A percentile compares a stretch with the other conserved stretches of the same genome.
These are phyloP conservation scores for Gossypioides kirkii DNA, from an alignment of 345 rosid species.

Conservation along the genomic window DNA sequence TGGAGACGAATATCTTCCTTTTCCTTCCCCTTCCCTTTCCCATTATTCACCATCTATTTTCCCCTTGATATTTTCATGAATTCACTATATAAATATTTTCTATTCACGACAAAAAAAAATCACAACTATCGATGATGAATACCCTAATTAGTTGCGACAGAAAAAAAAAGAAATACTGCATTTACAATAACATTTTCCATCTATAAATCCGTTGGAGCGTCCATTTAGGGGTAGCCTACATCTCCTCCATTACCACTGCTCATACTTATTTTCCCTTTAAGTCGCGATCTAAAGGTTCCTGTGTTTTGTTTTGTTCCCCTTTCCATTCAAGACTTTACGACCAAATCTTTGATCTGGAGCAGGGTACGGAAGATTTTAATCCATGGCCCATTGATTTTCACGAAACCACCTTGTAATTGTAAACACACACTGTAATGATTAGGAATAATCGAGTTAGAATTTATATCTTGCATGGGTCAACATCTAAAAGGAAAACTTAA, in stretches of 20 bases:
- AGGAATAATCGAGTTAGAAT: neutral
- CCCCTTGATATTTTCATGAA: neutral
- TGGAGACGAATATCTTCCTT: conserved; percentile 6
- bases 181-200: neutral
- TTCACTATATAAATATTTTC: neutral
- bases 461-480: neutral
- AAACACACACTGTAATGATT: neutral
- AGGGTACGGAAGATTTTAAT: neutral
- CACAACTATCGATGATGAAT: too few relatives aligned
- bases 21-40: neutral
- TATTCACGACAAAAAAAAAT: too few relatives aligned
- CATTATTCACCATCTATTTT: neutral
- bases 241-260: neutral
- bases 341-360: neutral
- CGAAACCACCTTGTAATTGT: neutral
- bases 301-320: neutral
- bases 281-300: conserved; percentile 4
- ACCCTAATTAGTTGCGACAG: too few relatives aligned
- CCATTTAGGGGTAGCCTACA: neutral
- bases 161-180: too few relatives aligned
- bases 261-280: conserved; percentile 1
- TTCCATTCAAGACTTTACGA: neutral
- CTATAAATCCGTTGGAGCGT: neutral
- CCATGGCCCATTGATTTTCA: conserved; percentile 12
- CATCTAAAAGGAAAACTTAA: neutral